These are phyloP conservation scores for Prunus mume DNA, from an alignment of 306 rosid species.

Conservation along the genomic window DNA sequence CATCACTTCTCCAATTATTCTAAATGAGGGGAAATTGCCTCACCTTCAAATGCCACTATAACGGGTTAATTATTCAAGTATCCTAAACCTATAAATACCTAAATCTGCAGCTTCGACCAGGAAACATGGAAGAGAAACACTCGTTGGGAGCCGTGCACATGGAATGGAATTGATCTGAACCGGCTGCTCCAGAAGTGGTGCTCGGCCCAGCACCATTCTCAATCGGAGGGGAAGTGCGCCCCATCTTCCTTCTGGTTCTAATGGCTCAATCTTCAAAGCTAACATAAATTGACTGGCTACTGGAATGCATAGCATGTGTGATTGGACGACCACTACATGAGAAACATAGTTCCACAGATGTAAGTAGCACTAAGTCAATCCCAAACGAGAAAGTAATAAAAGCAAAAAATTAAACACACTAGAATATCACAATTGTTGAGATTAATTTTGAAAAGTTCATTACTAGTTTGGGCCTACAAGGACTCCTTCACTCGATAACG, in stretches of 20 bases:
- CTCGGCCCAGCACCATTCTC: constrained; percentile 96
- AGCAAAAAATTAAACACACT: constrained; percentile 10
- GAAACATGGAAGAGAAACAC: constrained; percentile 15
- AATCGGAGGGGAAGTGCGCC: constrained; percentile 80
- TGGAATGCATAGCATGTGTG: constrained; percentile 89
- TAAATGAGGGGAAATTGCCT: constrained; percentile 2
- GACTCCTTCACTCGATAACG: no score
- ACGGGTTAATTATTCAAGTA: constrained; percentile 35
- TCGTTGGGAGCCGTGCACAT: constrained; percentile 26
- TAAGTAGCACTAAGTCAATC: constrained; percentile 9
- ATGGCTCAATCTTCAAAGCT: constrained; percentile 92
- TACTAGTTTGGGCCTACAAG: no score
- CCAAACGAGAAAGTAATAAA: constrained; percentile 12
- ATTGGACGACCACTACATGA: constrained; percentile 78
- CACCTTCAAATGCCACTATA: constrained; percentile 40
- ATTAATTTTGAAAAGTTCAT: no score
- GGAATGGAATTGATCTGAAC: constrained; percentile 61
- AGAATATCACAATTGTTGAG: background rate
- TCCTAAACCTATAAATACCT: constrained; percentile 8
- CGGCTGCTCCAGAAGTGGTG: constrained; percentile 56
- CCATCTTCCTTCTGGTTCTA: constrained; percentile 94
- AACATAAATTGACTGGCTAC: constrained; percentile 84
- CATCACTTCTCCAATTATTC: constrained; percentile 30
- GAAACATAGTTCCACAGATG: constrained; percentile 17
- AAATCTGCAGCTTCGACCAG: constrained; percentile 57